These are phyloP conservation scores for Kazachstania africana DNA, from an alignment of 805 yeast genomes.

Conservation along the genomic window DNA sequence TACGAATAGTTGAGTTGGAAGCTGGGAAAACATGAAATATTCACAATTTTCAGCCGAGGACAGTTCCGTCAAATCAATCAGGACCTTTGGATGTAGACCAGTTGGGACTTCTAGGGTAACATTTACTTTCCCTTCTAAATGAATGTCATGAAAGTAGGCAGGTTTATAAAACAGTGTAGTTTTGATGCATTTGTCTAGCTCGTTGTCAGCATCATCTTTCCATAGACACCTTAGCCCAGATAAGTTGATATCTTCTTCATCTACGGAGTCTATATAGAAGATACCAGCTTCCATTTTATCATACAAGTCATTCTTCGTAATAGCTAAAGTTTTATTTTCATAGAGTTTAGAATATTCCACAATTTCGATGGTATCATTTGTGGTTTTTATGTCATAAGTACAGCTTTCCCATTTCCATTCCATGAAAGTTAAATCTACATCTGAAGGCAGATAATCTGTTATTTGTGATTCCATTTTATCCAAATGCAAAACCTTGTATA, in stretches of 20 bases:
- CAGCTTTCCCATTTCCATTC: constrained; percentile 3
- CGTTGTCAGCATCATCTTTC: constrained; percentile 5
- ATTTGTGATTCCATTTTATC: not conserved
- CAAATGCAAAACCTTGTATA: constrained; percentile 3
- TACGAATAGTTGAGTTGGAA: constrained; percentile 38
- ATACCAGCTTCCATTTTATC: constrained; percentile 20
- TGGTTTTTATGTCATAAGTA: constrained; percentile 10
- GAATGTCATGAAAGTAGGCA: constrained; percentile 1
- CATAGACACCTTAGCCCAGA: constrained; percentile 23
- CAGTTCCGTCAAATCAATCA: constrained; percentile 7
- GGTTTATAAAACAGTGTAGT: constrained; percentile 16
- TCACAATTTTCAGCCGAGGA: constrained; percentile 26
- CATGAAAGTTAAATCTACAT: constrained; percentile 2
- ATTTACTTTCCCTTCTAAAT: not conserved
- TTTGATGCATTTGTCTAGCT: constrained; percentile 19
- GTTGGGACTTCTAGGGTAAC: constrained; percentile 20
- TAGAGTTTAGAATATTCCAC: constrained; percentile 11
- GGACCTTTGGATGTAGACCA: constrained; percentile 30
- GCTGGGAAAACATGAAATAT: constrained; percentile 31
- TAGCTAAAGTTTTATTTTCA: constrained; percentile 1
- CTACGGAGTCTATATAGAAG: constrained; percentile 17
- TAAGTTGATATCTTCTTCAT: constrained; percentile 13
- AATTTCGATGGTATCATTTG: constrained; percentile 6
- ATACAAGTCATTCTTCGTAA: constrained; percentile 1
- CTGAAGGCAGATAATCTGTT: not conserved